phyloP scores from a whole-genome alignment of 306 rosid species.

The Quercus robur region DNA sequence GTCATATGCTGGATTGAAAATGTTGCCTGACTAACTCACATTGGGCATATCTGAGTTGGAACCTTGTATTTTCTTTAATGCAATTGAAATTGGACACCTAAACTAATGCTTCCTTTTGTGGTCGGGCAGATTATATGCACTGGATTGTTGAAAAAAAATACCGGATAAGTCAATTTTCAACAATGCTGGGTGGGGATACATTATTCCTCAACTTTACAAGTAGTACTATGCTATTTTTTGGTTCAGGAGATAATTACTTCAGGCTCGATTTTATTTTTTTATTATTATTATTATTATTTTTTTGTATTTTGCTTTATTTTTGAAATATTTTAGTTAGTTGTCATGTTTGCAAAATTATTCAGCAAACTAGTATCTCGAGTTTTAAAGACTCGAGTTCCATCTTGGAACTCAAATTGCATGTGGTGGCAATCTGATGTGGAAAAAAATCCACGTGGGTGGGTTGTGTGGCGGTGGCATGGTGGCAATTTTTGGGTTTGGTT shows the following conservation, averaged over 20 bases:
- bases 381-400: no score
- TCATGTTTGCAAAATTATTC: no score
- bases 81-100: background rate
- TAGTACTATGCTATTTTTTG: slow-evolving; percentile 42
- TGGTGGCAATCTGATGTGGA: no score
- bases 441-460: no score
- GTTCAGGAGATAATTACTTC: background rate
- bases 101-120: slow-evolving; percentile 1
- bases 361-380: no score
- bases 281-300: no score
- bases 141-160: slow-evolving; percentile 53
- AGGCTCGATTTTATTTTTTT: background rate
- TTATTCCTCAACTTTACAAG: slow-evolving; percentile 75
- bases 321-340: no score
- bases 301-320: no score
- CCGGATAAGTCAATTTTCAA: slow-evolving; percentile 59
- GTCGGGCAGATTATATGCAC: slow-evolving; percentile 49
- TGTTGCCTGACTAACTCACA: background rate
- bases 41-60: background rate
- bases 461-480: no score
- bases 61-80: background rate
- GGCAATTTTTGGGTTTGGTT: no score
- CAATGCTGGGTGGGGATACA: slow-evolving; percentile 69
- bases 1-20: background rate
- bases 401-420: no score